A percentile compares a stretch with the other conserved stretches of the same genome.
These are phyloP conservation scores for Mycena filopes DNA, from an alignment of 768 basidiomycete species.

Conservation along the genomic window DNA sequence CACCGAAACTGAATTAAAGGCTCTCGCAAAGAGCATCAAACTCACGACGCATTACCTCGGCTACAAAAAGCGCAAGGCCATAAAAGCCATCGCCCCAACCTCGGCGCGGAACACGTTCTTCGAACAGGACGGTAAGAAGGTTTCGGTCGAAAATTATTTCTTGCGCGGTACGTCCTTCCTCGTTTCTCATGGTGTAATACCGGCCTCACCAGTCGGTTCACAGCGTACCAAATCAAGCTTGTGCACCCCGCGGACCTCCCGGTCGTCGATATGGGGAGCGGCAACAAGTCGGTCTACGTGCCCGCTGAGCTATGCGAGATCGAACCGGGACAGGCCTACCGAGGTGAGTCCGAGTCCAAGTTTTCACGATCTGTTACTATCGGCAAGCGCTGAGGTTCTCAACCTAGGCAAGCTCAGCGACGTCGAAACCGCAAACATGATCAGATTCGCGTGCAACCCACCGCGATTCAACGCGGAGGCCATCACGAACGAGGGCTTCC, in stretches of 20 bases:
- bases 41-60: conserved; percentile 68
- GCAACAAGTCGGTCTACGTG: conserved; percentile 48
- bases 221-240: conserved; percentile 63
- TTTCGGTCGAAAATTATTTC: conserved; percentile 76
- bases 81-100: conserved; percentile 49
- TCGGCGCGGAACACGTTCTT: conserved; percentile 57
- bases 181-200: neutral
- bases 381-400: no score
- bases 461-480: conserved; percentile 67
- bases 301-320: conserved; percentile 82
- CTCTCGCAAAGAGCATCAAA: conserved; percentile 64
- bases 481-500: conserved; percentile 70
- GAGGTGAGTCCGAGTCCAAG: no score
- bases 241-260: conserved; percentile 41
- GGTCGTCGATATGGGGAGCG: conserved; percentile 48
- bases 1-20: conserved; percentile 15
- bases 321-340: conserved; percentile 64
- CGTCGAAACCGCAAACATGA: no score
- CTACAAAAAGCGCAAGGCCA: conserved; percentile 60
- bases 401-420: conserved; percentile 69
- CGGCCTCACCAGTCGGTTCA: neutral
- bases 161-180: conserved; percentile 57
- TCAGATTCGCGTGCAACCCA: conserved; percentile 70
- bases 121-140: conserved; percentile 62
- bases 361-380: no score